phyloP scores from a whole-genome alignment of 345 rosid species.

The Boechera divaricarpa region DNA sequence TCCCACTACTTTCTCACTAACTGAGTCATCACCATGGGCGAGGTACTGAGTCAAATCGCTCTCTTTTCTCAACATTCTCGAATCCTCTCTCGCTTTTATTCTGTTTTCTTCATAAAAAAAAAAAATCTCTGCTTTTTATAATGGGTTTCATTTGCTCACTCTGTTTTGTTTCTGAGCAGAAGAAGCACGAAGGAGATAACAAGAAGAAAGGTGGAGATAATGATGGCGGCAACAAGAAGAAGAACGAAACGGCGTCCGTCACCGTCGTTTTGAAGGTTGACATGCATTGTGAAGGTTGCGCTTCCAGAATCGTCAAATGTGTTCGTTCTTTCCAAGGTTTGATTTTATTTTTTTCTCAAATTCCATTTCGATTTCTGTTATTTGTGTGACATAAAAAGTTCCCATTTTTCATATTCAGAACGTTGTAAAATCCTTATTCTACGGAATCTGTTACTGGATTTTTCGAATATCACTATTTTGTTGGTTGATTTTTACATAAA shows the following conservation, averaged over 20 bases:
- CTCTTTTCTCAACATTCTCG: neutral
- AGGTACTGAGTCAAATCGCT: conserved; percentile 35
- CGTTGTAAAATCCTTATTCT: conserved; percentile 20
- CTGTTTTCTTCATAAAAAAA: neutral
- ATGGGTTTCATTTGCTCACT: conserved; percentile 41
- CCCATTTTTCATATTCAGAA: neutral
- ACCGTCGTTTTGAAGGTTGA: conserved; percentile 70
- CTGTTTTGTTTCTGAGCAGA: conserved; percentile 46
- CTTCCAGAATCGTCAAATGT: conserved; percentile 51
- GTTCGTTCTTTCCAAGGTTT: conserved; percentile 65
- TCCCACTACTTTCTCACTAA: conserved; percentile 30
- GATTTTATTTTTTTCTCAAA: neutral
- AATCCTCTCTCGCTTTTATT: conserved; percentile 6
- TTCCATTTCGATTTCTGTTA: neutral
- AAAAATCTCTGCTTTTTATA: neutral
- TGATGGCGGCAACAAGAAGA: conserved; percentile 31
- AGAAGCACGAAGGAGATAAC: conserved; percentile 34
- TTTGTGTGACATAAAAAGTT: neutral
- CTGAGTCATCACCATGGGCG: conserved; percentile 41
- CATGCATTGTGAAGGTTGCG: conserved; percentile 90
- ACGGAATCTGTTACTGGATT: conserved; percentile 1
- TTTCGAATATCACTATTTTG: neutral
- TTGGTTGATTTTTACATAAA: neutral
- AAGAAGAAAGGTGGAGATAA: conserved; percentile 41
- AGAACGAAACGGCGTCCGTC: conserved; percentile 32